Evolutionary conservation across 257 asterid species (phyloP).

Genomic region (Solanum piurae): DNA sequence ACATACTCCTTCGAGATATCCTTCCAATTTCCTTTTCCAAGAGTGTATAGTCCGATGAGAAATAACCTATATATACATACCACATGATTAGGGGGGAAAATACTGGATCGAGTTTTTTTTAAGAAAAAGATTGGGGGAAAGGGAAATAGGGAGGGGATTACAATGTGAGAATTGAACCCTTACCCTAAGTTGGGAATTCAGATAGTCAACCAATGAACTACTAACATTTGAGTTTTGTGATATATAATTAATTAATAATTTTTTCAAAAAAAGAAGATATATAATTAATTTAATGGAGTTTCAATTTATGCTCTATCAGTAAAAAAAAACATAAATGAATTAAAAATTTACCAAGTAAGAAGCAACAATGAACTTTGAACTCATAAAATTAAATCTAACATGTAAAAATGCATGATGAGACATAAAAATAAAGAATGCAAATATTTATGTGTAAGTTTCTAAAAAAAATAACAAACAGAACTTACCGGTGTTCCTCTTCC

Average conservation of each 20-base stretch:
- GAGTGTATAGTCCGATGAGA: constrained; percentile 31
- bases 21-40: constrained; percentile 42
- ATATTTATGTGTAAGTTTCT: neutral
- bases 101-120: neutral
- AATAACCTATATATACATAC: constrained; percentile 15
- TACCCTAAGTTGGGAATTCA: neutral
- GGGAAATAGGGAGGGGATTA: neutral
- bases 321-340: too few species aligned
- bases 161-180: neutral
- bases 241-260: too few species aligned
- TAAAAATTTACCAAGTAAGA: neutral
- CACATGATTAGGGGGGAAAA: neutral
- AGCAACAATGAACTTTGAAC: neutral
- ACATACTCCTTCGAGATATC: constrained; percentile 41
- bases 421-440: neutral
- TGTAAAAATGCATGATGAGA: neutral
- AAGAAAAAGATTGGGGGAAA: neutral
- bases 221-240: neutral
- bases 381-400: neutral
- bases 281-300: neutral
- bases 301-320: neutral
- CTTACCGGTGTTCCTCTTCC: neutral
- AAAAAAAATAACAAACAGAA: too few species aligned
- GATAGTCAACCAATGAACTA: neutral
- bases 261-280: neutral